A percentile compares a stretch with the other conserved stretches of the same genome.
Evolutionary conservation across 2,329 filamentous ascomycete genomes (phyloP).

Genomic region (Trichoderma koningii): DNA sequence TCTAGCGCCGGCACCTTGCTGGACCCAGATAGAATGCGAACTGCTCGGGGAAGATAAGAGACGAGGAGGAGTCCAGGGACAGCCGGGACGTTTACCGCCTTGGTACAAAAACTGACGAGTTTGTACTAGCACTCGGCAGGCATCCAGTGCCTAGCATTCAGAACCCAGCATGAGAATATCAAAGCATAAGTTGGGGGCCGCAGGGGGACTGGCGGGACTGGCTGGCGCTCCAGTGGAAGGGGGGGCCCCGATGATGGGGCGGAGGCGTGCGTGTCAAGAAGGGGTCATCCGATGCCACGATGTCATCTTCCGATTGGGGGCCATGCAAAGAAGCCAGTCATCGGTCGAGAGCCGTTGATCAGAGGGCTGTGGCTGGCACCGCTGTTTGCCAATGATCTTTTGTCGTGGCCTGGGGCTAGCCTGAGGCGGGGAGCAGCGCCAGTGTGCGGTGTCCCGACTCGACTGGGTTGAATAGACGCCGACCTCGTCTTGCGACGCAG

Average conservation of each 20-base stretch:
- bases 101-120: not conserved
- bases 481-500: constrained; percentile 25
- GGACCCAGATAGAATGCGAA: not conserved
- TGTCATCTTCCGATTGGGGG: constrained; percentile 39
- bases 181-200: not conserved
- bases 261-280: not conserved
- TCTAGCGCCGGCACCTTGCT: constrained; percentile 24
- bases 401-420: constrained; percentile 29
- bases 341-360: constrained; percentile 36
- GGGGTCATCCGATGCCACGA: constrained; percentile 28
- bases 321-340: constrained; percentile 29
- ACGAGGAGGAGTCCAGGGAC: constrained; percentile 15
- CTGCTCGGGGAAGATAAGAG: constrained; percentile 10
- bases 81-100: not conserved
- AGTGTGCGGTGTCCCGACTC: constrained; percentile 20
- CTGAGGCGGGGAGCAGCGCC: constrained; percentile 10
- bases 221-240: not conserved
- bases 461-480: constrained; percentile 41
- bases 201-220: constrained; percentile 4
- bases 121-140: constrained; percentile 2
- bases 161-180: not conserved
- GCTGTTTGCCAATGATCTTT: constrained; percentile 37
- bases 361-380: constrained; percentile 26
- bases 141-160: not conserved
- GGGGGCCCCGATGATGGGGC: not conserved